Conservation (phyloP, 2,329 filamentous ascomycete species). For the Coniochaeta prunicola region DNA sequence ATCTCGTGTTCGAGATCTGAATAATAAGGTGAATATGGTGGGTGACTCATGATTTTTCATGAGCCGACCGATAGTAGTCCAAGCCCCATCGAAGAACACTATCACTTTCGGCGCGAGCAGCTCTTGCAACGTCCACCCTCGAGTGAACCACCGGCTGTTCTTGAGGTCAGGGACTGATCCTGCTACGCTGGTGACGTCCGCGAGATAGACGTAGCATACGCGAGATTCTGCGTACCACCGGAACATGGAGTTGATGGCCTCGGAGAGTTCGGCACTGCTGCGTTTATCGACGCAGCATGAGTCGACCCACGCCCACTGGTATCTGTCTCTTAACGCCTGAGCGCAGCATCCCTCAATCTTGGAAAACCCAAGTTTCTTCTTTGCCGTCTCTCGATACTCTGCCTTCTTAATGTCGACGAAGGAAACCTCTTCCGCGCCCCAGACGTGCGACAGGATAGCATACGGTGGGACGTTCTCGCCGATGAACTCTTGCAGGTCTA, state of each 20-base stretch:
- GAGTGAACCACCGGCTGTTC: constrained; percentile 3
- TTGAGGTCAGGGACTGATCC: background rate
- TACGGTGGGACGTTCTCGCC: background rate
- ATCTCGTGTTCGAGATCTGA: background rate
- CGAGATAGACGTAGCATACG: background rate
- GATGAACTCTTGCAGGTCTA: background rate
- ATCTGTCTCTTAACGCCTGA: background rate
- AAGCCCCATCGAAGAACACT: background rate
- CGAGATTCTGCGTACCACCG: background rate
- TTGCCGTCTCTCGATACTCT: background rate
- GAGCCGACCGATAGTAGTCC: background rate
- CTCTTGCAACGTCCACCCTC: constrained; percentile 7
- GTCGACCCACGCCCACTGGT: background rate
- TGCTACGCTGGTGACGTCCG: background rate
- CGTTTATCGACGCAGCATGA: background rate
- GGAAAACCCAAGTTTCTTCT: background rate
- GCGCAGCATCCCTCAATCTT: background rate
- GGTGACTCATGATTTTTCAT: no score
- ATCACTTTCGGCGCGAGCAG: background rate
- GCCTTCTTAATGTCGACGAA: background rate
- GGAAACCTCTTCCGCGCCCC: background rate
- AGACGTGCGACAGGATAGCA: background rate
- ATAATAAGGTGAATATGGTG: background rate
- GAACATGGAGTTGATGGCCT: background rate
- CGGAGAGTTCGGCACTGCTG: background rate